phyloP scores from a whole-genome alignment of 192 early-diverging fungal species.

The Umbelopsis sp. region DNA sequence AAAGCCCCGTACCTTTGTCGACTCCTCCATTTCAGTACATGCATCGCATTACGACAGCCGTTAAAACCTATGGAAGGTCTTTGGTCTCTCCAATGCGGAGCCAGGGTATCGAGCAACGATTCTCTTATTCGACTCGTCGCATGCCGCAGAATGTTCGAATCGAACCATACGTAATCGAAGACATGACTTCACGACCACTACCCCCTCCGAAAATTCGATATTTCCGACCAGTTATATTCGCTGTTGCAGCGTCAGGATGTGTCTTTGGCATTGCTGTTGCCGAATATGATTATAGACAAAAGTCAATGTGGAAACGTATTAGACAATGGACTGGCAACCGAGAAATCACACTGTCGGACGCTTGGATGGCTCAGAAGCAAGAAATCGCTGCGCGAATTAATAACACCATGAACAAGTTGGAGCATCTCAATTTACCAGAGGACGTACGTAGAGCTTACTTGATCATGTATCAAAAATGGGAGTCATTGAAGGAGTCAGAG shows the following conservation, averaged over 20 bases:
- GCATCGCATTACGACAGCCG: background rate
- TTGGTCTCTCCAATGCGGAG: background rate
- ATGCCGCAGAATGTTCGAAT: background rate
- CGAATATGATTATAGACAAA: constrained; percentile 34
- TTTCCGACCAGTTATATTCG: constrained; percentile 48
- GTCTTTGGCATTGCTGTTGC: constrained; percentile 43
- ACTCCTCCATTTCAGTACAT: background rate
- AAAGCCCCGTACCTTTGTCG: too few species aligned
- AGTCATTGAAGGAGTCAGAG: constrained; percentile 27
- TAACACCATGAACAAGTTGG: constrained; percentile 32
- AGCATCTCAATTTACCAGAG: constrained; percentile 37
- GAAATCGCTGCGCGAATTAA: constrained; percentile 22
- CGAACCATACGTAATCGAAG: background rate
- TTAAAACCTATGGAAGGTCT: background rate
- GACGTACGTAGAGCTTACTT: constrained; percentile 38
- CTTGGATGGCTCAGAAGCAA: constrained; percentile 29
- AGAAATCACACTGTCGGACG: constrained; percentile 29
- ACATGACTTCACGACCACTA: background rate
- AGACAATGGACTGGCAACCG: constrained; percentile 31
- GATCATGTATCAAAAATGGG: constrained; percentile 36
- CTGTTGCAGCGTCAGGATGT: constrained; percentile 32
- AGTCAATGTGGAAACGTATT: constrained; percentile 30
- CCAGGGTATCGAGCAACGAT: background rate
- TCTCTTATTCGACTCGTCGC: background rate
- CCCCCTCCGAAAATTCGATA: constrained; percentile 1